phyloP scores from a whole-genome alignment of 257 asterid species.

The Rehmannia glutinosa region DNA sequence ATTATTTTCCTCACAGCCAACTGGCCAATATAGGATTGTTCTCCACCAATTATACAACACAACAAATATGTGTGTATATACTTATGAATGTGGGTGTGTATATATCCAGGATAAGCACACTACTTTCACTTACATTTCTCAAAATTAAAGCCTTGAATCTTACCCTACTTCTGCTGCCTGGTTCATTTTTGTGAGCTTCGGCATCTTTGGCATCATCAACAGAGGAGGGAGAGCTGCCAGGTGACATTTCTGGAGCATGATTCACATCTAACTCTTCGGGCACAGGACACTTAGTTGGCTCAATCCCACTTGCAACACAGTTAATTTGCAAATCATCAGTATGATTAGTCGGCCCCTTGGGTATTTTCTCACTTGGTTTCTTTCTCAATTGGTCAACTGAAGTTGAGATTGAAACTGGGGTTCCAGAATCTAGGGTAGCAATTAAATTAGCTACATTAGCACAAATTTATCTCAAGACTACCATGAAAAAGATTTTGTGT shows the following conservation, averaged over 20 bases:
- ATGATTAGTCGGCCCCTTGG: conserved; percentile 14
- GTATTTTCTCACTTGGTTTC: conserved; percentile 13
- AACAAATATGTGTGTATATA: background rate
- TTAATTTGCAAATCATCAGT: conserved; percentile 6
- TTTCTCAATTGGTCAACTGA: conserved; percentile 5
- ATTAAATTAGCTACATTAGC: background rate
- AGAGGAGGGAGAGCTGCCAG: conserved; percentile 53
- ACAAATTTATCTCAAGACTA: background rate
- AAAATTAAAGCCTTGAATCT: conserved; percentile 10
- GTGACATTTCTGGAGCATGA: conserved; percentile 44
- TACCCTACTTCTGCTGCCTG: conserved; percentile 37
- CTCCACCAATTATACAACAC: background rate
- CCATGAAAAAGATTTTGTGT: background rate
- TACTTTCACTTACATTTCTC: background rate
- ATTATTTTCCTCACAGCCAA: background rate
- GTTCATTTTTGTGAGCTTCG: conserved; percentile 15
- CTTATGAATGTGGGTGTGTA: too few species aligned
- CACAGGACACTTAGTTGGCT: conserved; percentile 19
- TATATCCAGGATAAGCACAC: background rate
- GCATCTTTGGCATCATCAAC: conserved; percentile 27
- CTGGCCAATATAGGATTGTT: background rate
- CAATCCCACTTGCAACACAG: conserved; percentile 5
- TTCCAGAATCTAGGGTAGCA: conserved; percentile 23
- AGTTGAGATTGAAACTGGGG: conserved; percentile 12
- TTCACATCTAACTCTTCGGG: conserved; percentile 45